These are phyloP conservation scores for Theileria equi DNA, from an alignment of 169 alveolate genomes.

Conservation along the genomic window DNA sequence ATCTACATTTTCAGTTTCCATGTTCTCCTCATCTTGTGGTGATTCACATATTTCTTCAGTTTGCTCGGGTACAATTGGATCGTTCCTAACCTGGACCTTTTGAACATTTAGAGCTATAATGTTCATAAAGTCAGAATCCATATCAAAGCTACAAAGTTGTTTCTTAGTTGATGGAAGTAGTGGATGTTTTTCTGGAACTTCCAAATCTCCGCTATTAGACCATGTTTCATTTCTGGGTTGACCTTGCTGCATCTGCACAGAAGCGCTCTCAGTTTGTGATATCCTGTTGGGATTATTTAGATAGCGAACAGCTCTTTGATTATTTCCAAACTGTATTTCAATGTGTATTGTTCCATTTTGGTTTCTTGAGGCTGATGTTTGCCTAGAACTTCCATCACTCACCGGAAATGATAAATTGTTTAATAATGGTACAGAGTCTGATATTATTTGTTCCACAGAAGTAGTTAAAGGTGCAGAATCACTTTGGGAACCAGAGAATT, in stretches of 20 bases:
- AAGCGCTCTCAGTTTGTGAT: neutral
- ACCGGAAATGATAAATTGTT: too few relatives aligned
- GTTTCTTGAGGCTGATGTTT: neutral
- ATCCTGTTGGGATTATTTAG: neutral
- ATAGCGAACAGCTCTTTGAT: slow-evolving; percentile 1
- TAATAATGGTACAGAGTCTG: neutral
- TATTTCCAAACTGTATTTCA: slow-evolving; percentile 29
- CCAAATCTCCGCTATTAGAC: slow-evolving; percentile 41
- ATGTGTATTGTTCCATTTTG: slow-evolving; percentile 12
- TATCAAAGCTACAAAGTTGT: slow-evolving; percentile 21
- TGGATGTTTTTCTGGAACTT: slow-evolving; percentile 33
- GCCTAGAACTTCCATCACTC: neutral
- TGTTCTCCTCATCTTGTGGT: neutral
- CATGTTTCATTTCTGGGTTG: neutral
- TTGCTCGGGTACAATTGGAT: neutral
- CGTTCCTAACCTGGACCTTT: slow-evolving; percentile 7
- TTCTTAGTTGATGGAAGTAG: slow-evolving; percentile 38
- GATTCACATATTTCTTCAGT: slow-evolving; percentile 20
- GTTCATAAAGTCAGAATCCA: slow-evolving; percentile 11
- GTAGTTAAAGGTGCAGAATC: neutral
- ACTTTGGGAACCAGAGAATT: neutral
- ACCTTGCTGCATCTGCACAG: slow-evolving; percentile 1
- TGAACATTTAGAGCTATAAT: slow-evolving; percentile 24
- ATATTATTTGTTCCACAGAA: neutral
- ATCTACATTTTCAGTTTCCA: neutral